Base-by-base conservation (phyloP, 768 basidiomycete species). In the Neoboletus brunneissimus region DNA sequence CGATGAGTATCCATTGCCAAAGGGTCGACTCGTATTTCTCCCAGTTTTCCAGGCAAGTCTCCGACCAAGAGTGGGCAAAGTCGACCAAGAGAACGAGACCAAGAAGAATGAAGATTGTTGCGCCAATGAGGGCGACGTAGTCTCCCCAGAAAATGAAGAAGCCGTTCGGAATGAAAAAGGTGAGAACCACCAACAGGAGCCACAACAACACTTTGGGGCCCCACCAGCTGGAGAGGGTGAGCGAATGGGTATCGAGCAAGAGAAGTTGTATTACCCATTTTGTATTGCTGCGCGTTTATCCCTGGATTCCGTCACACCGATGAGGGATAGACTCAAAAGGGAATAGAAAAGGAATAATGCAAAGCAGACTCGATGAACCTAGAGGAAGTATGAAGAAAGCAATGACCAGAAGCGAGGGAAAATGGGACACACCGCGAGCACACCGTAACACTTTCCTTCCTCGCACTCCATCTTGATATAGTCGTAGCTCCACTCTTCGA, bases 121-220 rank as follows among this genome's bases (percentile, higher is more conserved):
- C 92, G 37, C 97, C 97, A 53, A 98, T 85, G 42, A 97, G 81
- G 23, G 95, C 83, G 58, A 93, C 74, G 66, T 97, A 96, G 63
- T 95, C 94, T 34, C 94, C 95, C 89, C 94, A 98, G 72, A 97
- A 91, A 76, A 98, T 94, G 77, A 98, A 98, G 94, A 89, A 88
- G 46, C 83, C 89, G 71, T 98, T 98, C 0, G 96, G 97, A 66
- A 98, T 96, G 73, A 95, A 87, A 80, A 98, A 99, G 1, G 91
- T 88, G 23, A 89, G 73, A 59, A 80, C 80, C 46, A 94, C 77
- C 55, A 99, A 82, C 58, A 93, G 65, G 35, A 97, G 69, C 92
- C 95, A 99, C 10, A 90, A 77, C 10, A 97, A 79, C 49, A 91
- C 86, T 70, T 99, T 99, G 3, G 94, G 96, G 23, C 97, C 97